These are phyloP conservation scores for Nannizziopsis arthrosporioides DNA, from an alignment of 2,329 filamentous ascomycete genomes.

Conservation along the genomic window DNA sequence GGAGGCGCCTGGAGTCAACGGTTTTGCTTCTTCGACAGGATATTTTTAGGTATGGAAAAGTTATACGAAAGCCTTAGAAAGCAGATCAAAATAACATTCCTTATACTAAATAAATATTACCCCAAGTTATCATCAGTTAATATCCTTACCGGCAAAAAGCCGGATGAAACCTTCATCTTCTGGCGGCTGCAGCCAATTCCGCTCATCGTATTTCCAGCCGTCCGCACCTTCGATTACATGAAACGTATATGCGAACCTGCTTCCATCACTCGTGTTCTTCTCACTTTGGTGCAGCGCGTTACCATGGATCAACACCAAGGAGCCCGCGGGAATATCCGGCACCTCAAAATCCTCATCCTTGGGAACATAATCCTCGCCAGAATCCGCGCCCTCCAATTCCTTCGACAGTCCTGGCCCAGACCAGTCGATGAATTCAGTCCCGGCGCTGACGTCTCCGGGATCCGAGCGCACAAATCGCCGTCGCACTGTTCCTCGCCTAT, in stretches of 20 bases:
- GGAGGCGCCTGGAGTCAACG: slow-evolving; percentile 2
- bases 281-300: slow-evolving; percentile 95
- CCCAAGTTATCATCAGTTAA: not conserved
- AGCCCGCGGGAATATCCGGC: slow-evolving; percentile 81
- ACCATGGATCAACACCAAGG: slow-evolving; percentile 85
- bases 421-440: slow-evolving; percentile 64
- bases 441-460: slow-evolving; percentile 31
- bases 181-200: slow-evolving; percentile 89
- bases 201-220: slow-evolving; percentile 58
- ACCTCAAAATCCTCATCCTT: slow-evolving; percentile 55
- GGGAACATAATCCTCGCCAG: slow-evolving; percentile 43
- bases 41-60: no score
- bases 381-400: slow-evolving; percentile 36
- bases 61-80: no score
- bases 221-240: slow-evolving; percentile 81
- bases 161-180: slow-evolving; percentile 63
- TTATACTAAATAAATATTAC: not conserved
- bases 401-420: slow-evolving; percentile 52
- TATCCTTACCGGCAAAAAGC: slow-evolving; percentile 34
- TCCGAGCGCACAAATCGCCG: slow-evolving; percentile 55
- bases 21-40: not conserved
- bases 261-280: slow-evolving; percentile 74
- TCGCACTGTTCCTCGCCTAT: slow-evolving; percentile 58
- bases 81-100: no score
- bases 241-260: slow-evolving; percentile 92